A percentile compares a stretch with the other conserved stretches of the same genome.
phyloP scores from a whole-genome alignment of 2,329 filamentous ascomycete species.

The Daldinia sp. region DNA sequence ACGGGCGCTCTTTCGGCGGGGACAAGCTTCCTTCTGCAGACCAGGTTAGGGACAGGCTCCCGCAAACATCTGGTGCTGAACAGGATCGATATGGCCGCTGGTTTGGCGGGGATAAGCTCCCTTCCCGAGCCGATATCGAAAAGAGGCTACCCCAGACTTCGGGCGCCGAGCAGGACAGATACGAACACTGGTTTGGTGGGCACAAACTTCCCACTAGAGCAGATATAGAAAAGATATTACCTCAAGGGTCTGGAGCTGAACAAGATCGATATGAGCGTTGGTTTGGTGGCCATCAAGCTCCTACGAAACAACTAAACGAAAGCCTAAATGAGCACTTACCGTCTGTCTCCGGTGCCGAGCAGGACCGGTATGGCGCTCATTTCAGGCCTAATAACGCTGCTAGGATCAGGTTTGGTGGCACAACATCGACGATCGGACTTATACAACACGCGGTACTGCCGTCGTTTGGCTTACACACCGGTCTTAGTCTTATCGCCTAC shows the following conservation, averaged over 20 bases:
- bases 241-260: conserved; percentile 34
- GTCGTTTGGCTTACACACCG: conserved; percentile 61
- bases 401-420: conserved; percentile 27
- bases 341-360: conserved; percentile 28
- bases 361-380: conserved; percentile 39
- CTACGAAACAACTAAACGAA: conserved; percentile 18
- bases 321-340: conserved; percentile 34
- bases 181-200: conserved; percentile 37
- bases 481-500: conserved; percentile 61
- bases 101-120: conserved; percentile 38
- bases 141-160: conserved; percentile 31
- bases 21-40: conserved; percentile 26
- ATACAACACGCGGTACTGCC: conserved; percentile 62
- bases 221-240: conserved; percentile 31
- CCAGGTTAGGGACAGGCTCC: conserved; percentile 14
- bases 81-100: conserved; percentile 39
- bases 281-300: conserved; percentile 33
- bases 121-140: conserved; percentile 28
- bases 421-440: conserved; percentile 54
- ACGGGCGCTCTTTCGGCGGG: conserved; percentile 38
- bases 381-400: conserved; percentile 24
- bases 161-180: conserved; percentile 37
- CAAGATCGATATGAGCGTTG: conserved; percentile 39
- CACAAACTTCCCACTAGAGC: conserved; percentile 28
- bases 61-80: conserved; percentile 33